Percentiles rank a stretch among this genome's conserved stretches.
phyloP scores from a whole-genome alignment of 2,329 filamentous ascomycete species.

The Paecilomyces variotii region DNA sequence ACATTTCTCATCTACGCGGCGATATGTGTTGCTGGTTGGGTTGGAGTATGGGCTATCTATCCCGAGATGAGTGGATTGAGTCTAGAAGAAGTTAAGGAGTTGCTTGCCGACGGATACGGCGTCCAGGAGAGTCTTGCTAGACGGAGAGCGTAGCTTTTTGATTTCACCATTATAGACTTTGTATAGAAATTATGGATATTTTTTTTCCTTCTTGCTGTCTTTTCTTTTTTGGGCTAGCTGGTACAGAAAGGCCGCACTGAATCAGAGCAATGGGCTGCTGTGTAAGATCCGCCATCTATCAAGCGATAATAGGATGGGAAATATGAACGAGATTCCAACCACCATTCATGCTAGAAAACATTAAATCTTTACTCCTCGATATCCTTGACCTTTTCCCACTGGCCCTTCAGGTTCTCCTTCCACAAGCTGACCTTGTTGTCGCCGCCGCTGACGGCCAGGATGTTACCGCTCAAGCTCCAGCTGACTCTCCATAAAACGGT shows the following conservation, averaged over 20 bases:
- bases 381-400: constrained; percentile 96
- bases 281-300: constrained; percentile 1
- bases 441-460: constrained; percentile 82
- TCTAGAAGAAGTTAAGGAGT: constrained; percentile 67
- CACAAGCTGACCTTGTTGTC: constrained; percentile 97
- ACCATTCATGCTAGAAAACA: background rate
- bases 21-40: constrained; percentile 61
- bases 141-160: background rate
- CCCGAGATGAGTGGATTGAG: constrained; percentile 78
- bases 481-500: constrained; percentile 90
- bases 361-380: constrained; percentile 64
- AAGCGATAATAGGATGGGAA: constrained; percentile 1
- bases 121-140: constrained; percentile 43
- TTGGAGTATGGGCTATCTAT: constrained; percentile 64
- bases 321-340: constrained; percentile 2
- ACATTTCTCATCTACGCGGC: constrained; percentile 75
- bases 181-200: background rate
- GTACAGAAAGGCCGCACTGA: background rate
- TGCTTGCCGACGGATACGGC: constrained; percentile 68
- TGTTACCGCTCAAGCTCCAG: constrained; percentile 96
- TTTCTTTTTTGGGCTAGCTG: background rate
- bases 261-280: background rate
- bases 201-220: background rate
- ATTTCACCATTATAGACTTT: background rate
- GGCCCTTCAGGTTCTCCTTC: constrained; percentile 95